Evolutionary conservation across 352 stramenopile genomes (phyloP).

Genomic region (Phytophthora constricta): DNA sequence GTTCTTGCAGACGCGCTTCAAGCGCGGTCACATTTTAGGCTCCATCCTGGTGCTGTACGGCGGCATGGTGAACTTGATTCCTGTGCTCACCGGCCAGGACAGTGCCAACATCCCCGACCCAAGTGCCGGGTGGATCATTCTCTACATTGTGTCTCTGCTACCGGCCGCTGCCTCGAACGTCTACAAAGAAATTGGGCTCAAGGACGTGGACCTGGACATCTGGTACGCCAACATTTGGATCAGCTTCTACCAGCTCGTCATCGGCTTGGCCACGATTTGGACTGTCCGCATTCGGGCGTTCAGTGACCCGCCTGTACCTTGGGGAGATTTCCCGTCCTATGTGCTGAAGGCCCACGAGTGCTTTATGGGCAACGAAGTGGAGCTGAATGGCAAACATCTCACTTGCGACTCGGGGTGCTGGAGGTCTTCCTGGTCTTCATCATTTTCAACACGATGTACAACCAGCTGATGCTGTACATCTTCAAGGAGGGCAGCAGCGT

Average conservation of each 20-base stretch:
- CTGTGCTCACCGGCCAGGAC: conserved; percentile 68
- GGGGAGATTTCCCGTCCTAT: conserved; percentile 74
- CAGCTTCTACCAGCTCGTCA: conserved; percentile 83
- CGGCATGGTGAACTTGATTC: conserved; percentile 86
- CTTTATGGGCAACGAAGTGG: conserved; percentile 76
- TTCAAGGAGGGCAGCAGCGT: conserved; percentile 91
- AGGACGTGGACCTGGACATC: conserved; percentile 88
- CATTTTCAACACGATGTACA: conserved; percentile 89
- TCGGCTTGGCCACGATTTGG: conserved; percentile 76
- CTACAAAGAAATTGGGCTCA: conserved; percentile 91
- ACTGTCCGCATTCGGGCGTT: conserved; percentile 84
- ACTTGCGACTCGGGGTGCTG: conserved; percentile 75
- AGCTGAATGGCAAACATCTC: conserved; percentile 64
- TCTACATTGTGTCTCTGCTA: conserved; percentile 81
- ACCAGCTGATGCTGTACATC: conserved; percentile 91
- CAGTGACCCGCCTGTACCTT: conserved; percentile 77
- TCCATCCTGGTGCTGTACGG: conserved; percentile 89
- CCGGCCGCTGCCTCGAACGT: conserved; percentile 80
- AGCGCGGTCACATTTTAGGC: conserved; percentile 83
- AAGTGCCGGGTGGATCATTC: conserved; percentile 74
- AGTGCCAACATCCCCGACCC: conserved; percentile 78
- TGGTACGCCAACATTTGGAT: conserved; percentile 91
- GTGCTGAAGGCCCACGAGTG: conserved; percentile 72
- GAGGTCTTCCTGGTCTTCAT: conserved; percentile 86
- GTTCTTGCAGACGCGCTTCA: conserved; percentile 82